Base-by-base conservation (phyloP, 345 rosid species). In the Dimocarpus longan region DNA sequence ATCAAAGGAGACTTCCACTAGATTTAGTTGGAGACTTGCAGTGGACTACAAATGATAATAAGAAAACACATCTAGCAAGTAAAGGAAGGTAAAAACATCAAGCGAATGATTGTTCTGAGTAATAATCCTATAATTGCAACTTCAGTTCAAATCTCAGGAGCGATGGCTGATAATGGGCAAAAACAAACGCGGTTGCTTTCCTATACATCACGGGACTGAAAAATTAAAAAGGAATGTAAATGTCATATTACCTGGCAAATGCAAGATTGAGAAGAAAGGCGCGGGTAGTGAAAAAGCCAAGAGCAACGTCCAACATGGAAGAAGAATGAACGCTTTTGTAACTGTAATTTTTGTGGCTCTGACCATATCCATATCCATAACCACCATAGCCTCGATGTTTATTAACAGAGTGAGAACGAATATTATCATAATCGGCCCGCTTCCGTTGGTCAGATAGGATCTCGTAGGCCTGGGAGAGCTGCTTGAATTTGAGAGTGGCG, bases 401-500 rank as follows among this genome's bases (percentile, higher is more conserved):
- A 39, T 72, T 37, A 24, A 81, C 70, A 15, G 87, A 76, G 26
- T 73, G 24, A 32, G 86, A 81, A 24, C 65, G 81, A 56, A 84
- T 26, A 76, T 6, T 44, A 10, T 92, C 88, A 82, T 93, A 95
- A 40, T 86, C 81, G 39, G 96, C 88, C 56, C 98, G 98, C 80
- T 87, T 93, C 39, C 82, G 81, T 65, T 92, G 92, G 80, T 92
- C 91, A 80, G 78, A 60, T 65, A 92, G 90, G 60, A 89, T 76
- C 78, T 91, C 88, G 83, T 95, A 93, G 62, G 99, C 99, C 86
- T 93, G 96, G 68, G 97, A 93, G 54, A 91, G 86, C 22, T 84
- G 94, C 84, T 91, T 95, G 88, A 95, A 95, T 59, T 88, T 83
- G 74, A 83, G 85, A 71, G 92, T 87, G 22, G 96, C 93, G 77